Percentiles rank a stretch among this genome's conserved stretches.
These are phyloP conservation scores for Collybiopsis luxurians DNA, from an alignment of 768 basidiomycete species.

Conservation along the genomic window DNA sequence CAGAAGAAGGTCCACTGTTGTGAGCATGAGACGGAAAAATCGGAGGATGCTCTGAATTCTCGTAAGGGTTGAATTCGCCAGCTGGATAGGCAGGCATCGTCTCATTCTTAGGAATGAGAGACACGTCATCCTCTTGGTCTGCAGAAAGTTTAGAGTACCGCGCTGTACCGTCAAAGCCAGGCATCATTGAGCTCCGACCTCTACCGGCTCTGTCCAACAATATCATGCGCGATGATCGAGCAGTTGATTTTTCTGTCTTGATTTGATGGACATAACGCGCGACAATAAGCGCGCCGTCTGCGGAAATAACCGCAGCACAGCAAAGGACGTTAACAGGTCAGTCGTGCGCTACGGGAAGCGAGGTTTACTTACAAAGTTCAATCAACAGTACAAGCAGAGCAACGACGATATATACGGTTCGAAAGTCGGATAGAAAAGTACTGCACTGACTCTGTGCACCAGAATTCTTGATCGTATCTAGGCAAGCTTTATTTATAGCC, in stretches of 20 bases:
- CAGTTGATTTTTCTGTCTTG: conserved; percentile 44
- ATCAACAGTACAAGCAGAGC: conserved; percentile 43
- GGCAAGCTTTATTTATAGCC: conserved; percentile 43
- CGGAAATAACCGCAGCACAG: conserved; percentile 3
- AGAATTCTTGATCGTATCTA: conserved; percentile 37
- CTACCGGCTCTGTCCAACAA: conserved; percentile 1
- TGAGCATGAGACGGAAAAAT: neutral
- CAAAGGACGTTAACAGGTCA: neutral
- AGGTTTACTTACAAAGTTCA: conserved; percentile 51
- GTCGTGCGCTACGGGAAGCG: neutral
- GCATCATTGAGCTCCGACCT: neutral
- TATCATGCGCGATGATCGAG: conserved; percentile 30
- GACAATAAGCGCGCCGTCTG: conserved; percentile 53
- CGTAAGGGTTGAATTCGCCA: conserved; percentile 7
- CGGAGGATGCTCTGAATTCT: neutral
- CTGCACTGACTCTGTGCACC: conserved; percentile 43
- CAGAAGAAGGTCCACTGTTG: neutral
- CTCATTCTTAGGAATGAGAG: neutral
- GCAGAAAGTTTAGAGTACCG: neutral
- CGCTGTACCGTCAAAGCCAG: neutral
- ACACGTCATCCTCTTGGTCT: neutral
- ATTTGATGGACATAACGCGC: conserved; percentile 54
- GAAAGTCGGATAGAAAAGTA: conserved; percentile 37
- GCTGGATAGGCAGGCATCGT: too few relatives aligned
- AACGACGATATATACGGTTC: conserved; percentile 44